Evolutionary conservation across 306 rosid genomes (phyloP).

Genomic region (Senna siamea): DNA sequence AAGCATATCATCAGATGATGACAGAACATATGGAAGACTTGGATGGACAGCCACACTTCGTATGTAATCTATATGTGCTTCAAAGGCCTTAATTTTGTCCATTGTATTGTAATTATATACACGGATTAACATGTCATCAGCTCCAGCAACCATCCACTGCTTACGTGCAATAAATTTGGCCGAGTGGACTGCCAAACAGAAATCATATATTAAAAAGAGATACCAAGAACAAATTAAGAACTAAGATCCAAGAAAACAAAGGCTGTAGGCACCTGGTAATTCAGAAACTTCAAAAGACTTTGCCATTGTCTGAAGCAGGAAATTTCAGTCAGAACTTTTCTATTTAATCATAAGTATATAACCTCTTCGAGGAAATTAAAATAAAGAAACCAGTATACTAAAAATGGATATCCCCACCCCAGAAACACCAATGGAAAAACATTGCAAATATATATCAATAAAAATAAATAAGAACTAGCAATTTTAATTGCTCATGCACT

Average conservation of each 20-base stretch:
- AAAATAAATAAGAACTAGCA: neutral
- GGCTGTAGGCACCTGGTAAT: conserved; percentile 55
- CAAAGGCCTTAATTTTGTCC: conserved; percentile 70
- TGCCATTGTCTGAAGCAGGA: conserved; percentile 58
- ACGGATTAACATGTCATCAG: conserved; percentile 73
- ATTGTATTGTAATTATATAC: conserved; percentile 73
- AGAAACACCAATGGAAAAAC: neutral
- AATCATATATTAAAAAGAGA: neutral
- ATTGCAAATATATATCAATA: neutral
- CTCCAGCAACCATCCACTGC: conserved; percentile 75
- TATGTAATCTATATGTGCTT: conserved; percentile 74
- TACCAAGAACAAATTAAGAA: conserved; percentile 15
- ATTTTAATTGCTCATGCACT: neutral
- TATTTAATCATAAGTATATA: neutral
- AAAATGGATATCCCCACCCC: neutral
- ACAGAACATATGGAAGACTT: conserved; percentile 68
- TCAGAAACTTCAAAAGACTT: conserved; percentile 73
- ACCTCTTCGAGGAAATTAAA: neutral
- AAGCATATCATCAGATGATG: conserved; percentile 74
- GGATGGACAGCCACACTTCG: conserved; percentile 78
- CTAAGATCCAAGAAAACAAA: neutral
- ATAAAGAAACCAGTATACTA: neutral
- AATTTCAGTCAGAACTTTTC: conserved; percentile 34
- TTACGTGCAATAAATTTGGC: conserved; percentile 72
- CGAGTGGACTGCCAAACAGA: conserved; percentile 57